phyloP scores from a whole-genome alignment of 2,329 filamentous ascomycete genomes.

The Drechslerella coelobrocha region DNA sequence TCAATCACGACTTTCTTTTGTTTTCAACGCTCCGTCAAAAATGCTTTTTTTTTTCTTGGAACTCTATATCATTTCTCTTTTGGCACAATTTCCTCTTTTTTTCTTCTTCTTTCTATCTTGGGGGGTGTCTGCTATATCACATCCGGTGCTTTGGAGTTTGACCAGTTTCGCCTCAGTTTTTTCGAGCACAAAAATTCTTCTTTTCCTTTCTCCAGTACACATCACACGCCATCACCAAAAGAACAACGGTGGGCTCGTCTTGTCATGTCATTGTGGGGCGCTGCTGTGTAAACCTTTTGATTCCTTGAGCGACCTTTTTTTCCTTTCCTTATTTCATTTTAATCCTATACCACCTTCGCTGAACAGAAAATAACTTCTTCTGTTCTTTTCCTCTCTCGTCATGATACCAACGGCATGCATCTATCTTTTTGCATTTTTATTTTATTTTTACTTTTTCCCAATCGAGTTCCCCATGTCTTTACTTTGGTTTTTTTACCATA shows the following conservation, averaged over 20 bases:
- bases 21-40: conserved; percentile 16
- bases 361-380: conserved; percentile 19
- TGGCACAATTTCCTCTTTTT: conserved; percentile 1
- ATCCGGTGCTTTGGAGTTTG: conserved; percentile 43
- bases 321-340: conserved; percentile 30
- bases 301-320: conserved; percentile 9
- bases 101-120: conserved; percentile 25
- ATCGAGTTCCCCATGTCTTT: too few relatives aligned
- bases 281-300: conserved; percentile 32
- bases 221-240: conserved; percentile 37
- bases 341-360: conserved; percentile 29
- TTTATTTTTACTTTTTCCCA: conserved; percentile 24
- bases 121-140: conserved; percentile 29
- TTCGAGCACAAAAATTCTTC: conserved; percentile 6
- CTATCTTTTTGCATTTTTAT: conserved; percentile 14
- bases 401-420: conserved; percentile 50
- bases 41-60: conserved; percentile 3
- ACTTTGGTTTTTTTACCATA: conserved; percentile 40
- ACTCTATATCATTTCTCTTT: not conserved
- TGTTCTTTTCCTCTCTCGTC: conserved; percentile 23
- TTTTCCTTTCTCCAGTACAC: conserved; percentile 12
- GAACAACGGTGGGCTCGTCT: conserved; percentile 30
- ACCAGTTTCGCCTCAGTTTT: conserved; percentile 9
- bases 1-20: conserved; percentile 48
- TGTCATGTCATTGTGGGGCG: conserved; percentile 19